Percentiles rank a stretch among this genome's conserved stretches.
Conservation (phyloP, 148 eudicot genomes). For the Chenopodium quinoa region DNA sequence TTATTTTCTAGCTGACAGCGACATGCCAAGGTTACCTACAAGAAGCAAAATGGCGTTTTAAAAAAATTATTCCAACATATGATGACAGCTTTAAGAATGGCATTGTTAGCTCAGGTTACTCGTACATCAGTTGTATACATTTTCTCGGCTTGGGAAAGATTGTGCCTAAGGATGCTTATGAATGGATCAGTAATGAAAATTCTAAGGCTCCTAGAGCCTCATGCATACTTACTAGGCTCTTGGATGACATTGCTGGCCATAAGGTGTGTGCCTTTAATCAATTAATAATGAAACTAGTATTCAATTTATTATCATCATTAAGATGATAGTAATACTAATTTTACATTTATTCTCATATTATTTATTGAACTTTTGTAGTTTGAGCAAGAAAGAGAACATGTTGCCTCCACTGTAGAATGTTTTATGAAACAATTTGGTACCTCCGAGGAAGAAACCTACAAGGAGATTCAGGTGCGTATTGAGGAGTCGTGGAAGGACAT, state of each 20-base stretch:
- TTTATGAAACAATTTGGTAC: slow-evolving; percentile 16
- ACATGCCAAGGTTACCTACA: slow-evolving; percentile 16
- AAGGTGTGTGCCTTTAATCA: slow-evolving; percentile 17
- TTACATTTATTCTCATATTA: no score
- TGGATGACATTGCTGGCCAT: slow-evolving; percentile 23
- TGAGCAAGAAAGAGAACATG: slow-evolving; percentile 23
- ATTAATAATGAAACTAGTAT: no score
- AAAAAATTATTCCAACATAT: slow-evolving; percentile 27
- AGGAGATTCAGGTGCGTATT: no score
- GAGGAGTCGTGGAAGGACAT: no score
- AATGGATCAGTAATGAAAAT: slow-evolving; percentile 20
- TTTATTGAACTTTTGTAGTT: background rate
- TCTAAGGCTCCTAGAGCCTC: slow-evolving; percentile 22
- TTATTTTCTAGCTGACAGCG: slow-evolving; percentile 24
- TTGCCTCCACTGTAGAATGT: slow-evolving; percentile 24
- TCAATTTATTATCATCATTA: no score
- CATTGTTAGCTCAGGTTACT: slow-evolving; percentile 1
- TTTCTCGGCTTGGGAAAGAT: slow-evolving; percentile 26
- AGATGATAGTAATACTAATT: no score
- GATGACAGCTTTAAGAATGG: slow-evolving; percentile 32
- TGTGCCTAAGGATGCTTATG: slow-evolving; percentile 23
- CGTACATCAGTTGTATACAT: background rate
- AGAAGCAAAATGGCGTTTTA: slow-evolving; percentile 35
- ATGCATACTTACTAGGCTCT: slow-evolving; percentile 1
- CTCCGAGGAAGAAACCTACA: no score